Base-by-base conservation (phyloP, 1,284 basidiomycete genomes). In the Ustilago xerochloae region DNA sequence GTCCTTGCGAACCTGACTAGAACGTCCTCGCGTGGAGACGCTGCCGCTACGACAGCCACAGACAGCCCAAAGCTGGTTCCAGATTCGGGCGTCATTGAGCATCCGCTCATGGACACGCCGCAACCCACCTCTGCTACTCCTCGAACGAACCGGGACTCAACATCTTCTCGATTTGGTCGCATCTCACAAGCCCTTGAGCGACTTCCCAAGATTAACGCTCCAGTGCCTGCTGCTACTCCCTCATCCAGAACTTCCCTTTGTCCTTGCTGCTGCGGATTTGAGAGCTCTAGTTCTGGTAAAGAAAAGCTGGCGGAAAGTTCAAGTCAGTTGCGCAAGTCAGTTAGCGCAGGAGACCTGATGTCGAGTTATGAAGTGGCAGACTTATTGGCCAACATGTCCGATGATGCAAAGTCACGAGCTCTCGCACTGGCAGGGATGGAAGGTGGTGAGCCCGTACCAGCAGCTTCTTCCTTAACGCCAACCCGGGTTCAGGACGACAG, bases 391-490 rank as follows among this genome's bases (percentile, higher is more conserved):
- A 70, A 58, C 50, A 71, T 71, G 68, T 50, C 68, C 13, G 57
- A 64, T 50, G 62, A 71, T 13, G 62, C 46, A 7, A 71, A 71
- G 29, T 41, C 54, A 0, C 26, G 29, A 1, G 68, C 68, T 2
- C 35, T 71, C 5, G 59, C 49, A 0, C 33, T 71, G 12, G 68
- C 68, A 5, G 68, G 68, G 0, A 71, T 71, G 68, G 56, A 71
- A 28, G 30, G 28, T 7, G 38, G 4, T 8, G 29, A 24, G 4
- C 33, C 48, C 0, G 8, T 18, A 16, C 15, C 20, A 15, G 0
- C 20, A 0, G 32, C 7, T 9, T 30, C 41, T 13, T 10, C 39
- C 6, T 51, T 53, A 5, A 28, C 13, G 8, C 5, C 28, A 4
- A 26, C 26, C 1, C 16, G 29, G 26, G 26, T 6, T 6, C 30